A percentile compares a stretch with the other conserved stretches of the same genome.
Evolutionary conservation across 441 rosid genomes (phyloP).

Genomic region (Eruca vesicaria): DNA sequence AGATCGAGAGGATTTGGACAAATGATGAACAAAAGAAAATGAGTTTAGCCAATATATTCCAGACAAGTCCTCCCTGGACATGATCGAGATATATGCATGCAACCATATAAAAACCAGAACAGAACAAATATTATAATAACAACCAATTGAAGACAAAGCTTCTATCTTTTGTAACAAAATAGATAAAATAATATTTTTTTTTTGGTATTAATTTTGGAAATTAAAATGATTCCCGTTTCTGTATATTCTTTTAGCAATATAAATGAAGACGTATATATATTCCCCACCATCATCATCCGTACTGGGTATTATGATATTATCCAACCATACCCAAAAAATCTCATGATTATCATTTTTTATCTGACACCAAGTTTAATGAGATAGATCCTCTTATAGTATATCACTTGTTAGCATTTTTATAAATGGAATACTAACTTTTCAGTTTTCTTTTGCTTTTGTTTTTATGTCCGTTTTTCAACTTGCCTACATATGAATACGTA

Average conservation of each 20-base stretch:
- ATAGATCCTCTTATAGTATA: constrained; percentile 24
- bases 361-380: constrained; percentile 33
- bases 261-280: constrained; percentile 8
- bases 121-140: not conserved
- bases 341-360: constrained; percentile 18
- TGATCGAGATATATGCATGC: constrained; percentile 37
- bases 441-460: not conserved
- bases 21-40: constrained; percentile 11
- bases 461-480: not conserved
- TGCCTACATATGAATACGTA: not conserved
- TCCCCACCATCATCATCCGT: constrained; percentile 24
- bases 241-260: not conserved
- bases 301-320: constrained; percentile 25
- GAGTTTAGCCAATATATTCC: constrained; percentile 29
- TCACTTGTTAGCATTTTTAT: not conserved
- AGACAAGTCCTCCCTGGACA: constrained; percentile 37
- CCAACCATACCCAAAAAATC: constrained; percentile 16
- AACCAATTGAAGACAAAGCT: constrained; percentile 33
- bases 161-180: constrained; percentile 18
- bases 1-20: constrained; percentile 34
- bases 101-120: not conserved
- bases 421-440: not conserved
- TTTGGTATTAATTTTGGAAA: constrained; percentile 25
- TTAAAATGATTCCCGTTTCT: constrained; percentile 17
- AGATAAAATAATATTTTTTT: constrained; percentile 4